Base-by-base conservation (phyloP, 352 stramenopile genomes). In the Pythium myriotylum region DNA sequence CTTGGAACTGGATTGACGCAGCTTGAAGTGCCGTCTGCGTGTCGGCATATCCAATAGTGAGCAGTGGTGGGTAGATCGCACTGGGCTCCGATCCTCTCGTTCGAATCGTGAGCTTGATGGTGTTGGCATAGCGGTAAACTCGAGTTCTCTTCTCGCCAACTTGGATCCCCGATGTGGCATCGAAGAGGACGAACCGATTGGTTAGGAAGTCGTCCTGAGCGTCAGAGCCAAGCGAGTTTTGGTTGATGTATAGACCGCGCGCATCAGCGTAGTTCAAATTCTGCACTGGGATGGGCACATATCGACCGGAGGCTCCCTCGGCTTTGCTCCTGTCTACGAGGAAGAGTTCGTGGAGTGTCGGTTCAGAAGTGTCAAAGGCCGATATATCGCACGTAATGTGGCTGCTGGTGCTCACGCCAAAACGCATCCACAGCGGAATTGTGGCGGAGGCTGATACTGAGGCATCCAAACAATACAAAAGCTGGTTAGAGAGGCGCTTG, bases 171-270 rank as follows among this genome's bases (percentile, higher is more conserved):
- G 83, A 92, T 19, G 84, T 69, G 47, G 81, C 75, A 60, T 98
- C 95, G 51, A 92, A 93, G 24, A 98, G 67, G 62, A 98, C 96
- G 62, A 98, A 98, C 1, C 94, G 80, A 23, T 97, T 84, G 32
- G 73, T 95, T 19, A 98, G 73, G 20, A 94, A 73, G 65, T 98
- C 90, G 72, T 97, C 80, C 12, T 78, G 39, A 7, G 69, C 62
- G 54, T 97, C 89, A 1, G 59, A 57, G 12, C 48, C 24, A 8
- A 55, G 49, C 6, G 52, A 57, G 57, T 98, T 97, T 5, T 79
- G 67, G 68, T 98, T 98, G 55, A 84, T 56, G 61, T 79, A 49
- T 40, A 86, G 53, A n/a, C 73, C 67, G 45, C 79, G 77, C 27
- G 73, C 74, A 55, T 95, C 80, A 1, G 68, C 68, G 55, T 96